phyloP scores from a whole-genome alignment of 331 rosid species.

The Pyracantha coccinea region DNA sequence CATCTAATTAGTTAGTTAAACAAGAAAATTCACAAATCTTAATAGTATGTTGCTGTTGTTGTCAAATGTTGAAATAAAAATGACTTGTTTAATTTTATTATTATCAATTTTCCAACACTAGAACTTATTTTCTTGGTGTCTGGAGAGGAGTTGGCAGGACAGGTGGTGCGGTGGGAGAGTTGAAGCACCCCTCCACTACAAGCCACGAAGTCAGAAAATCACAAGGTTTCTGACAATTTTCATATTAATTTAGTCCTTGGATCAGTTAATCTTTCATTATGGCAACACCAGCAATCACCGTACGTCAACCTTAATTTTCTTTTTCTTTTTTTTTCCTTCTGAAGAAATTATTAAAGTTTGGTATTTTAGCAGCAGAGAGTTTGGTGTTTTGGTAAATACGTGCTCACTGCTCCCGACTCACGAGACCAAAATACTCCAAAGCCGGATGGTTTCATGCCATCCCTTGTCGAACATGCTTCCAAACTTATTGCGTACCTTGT shows the following conservation, averaged over 20 bases:
- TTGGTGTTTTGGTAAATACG: background rate
- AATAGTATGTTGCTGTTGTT: no score
- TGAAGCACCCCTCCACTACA: background rate
- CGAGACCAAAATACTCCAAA: background rate
- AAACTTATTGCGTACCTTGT: no score
- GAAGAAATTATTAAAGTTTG: background rate
- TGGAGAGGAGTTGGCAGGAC: background rate
- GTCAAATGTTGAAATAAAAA: no score
- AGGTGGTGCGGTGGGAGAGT: background rate
- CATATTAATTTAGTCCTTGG: background rate
- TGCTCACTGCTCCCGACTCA: background rate
- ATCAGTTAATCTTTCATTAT: background rate
- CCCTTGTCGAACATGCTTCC: background rate
- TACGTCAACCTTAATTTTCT: background rate
- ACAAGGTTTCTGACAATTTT: background rate
- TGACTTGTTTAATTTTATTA: no score
- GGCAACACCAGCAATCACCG: background rate
- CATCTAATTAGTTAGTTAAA: no score
- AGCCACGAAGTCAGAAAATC: slow-evolving; percentile 1
- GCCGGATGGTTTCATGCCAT: background rate
- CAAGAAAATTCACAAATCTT: no score
- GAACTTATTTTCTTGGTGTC: background rate
- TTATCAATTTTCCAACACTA: background rate
- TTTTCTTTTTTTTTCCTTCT: no score
- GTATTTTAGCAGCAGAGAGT: background rate